These are phyloP conservation scores for Millerago galiae DNA, from an alignment of 805 yeast genomes.

Conservation along the genomic window DNA sequence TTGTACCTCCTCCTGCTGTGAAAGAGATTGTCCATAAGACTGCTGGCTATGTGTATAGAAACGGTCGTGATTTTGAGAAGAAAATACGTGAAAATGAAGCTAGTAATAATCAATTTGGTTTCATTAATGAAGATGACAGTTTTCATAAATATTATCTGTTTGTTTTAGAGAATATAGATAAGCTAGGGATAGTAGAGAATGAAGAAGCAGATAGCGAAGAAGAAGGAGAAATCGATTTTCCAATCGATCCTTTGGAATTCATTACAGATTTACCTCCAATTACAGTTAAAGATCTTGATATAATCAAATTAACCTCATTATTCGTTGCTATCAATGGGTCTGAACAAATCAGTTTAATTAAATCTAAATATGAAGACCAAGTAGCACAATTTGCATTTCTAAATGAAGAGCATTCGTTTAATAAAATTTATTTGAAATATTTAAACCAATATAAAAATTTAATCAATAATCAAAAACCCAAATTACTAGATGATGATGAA, in stretches of 20 bases:
- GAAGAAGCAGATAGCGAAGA: conserved; percentile 2
- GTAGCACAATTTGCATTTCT: conserved; percentile 65
- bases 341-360: conserved; percentile 34
- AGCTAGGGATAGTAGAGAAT: not conserved
- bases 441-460: conserved; percentile 48
- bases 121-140: conserved; percentile 48
- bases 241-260: conserved; percentile 9
- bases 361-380: conserved; percentile 24
- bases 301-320: conserved; percentile 67
- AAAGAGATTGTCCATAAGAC: conserved; percentile 61
- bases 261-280: conserved; percentile 29
- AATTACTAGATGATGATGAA: conserved; percentile 17
- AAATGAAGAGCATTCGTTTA: conserved; percentile 50
- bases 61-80: conserved; percentile 61
- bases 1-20: conserved; percentile 49
- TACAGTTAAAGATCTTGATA: conserved; percentile 57
- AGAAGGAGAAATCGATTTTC: conserved; percentile 18
- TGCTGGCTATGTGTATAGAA: conserved; percentile 58
- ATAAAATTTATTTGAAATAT: conserved; percentile 42
- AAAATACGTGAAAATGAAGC: conserved; percentile 43
- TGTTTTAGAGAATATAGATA: conserved; percentile 28
- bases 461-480: not conserved
- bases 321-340: conserved; percentile 58
- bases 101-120: conserved; percentile 52
- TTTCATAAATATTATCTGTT: conserved; percentile 52